These are phyloP conservation scores for Cordia subcordata DNA, from an alignment of 257 asterid species.

Conservation along the genomic window DNA sequence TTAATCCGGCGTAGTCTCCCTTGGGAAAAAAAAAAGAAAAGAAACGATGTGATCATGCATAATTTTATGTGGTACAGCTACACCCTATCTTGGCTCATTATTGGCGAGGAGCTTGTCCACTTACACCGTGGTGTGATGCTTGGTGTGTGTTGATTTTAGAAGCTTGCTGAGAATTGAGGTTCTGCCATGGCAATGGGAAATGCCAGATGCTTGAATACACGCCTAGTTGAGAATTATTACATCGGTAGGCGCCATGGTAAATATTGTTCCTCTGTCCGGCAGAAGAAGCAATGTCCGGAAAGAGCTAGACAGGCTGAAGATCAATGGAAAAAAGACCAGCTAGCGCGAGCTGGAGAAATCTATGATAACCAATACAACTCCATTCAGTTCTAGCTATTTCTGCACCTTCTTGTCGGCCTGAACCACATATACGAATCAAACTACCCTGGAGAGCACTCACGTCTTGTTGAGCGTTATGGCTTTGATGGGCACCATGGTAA, in stretches of 20 bases:
- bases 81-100: constrained; percentile 32
- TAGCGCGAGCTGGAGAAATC: too few relatives aligned
- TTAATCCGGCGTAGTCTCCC: too few relatives aligned
- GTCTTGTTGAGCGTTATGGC: constrained; percentile 5
- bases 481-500: not conserved
- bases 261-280: too few relatives aligned
- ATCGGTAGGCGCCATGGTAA: constrained; percentile 16
- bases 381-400: too few relatives aligned
- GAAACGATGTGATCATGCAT: too few relatives aligned
- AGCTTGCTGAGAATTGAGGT: constrained; percentile 29
- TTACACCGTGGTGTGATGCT: constrained; percentile 32
- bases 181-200: constrained; percentile 39
- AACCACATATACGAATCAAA: too few relatives aligned
- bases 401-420: too few relatives aligned
- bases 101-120: constrained; percentile 44
- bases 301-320: too few relatives aligned
- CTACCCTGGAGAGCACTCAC: not conserved
- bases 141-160: constrained; percentile 27
- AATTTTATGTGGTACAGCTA: constrained; percentile 24
- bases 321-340: too few relatives aligned
- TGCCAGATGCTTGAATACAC: constrained; percentile 25
- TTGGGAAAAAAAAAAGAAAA: too few relatives aligned
- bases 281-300: too few relatives aligned
- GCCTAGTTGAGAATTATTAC: constrained; percentile 14
- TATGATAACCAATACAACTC: too few relatives aligned